Base-by-base conservation (phyloP, 2,329 filamentous ascomycete genomes). In the Geoglossum cookeanum region DNA sequence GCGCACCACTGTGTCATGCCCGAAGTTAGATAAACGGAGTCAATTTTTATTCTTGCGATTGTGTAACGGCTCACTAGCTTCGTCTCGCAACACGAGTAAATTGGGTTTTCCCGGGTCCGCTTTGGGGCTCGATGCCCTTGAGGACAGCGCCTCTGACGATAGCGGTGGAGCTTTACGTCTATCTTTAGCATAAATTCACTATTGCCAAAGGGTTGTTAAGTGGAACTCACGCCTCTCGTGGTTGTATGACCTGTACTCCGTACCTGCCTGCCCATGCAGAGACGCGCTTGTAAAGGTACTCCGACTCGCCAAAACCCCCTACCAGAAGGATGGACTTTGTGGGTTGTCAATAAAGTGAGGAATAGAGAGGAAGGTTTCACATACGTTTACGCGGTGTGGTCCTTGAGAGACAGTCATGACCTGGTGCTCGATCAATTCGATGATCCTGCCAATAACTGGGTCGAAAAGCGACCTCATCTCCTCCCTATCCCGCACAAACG, bases 111-210 rank as follows among this genome's bases (percentile, higher is more conserved):
- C 42, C 17, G 9, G 56, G 32, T 7, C 45, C 45, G 33, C 32
- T 37, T 37, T 15, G 27, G 7, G 44, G 45, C 22, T 57, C 56
- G 22, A 57, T 29, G 33, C 56, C 56, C 33, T 57, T 57, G 27
- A 55, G 35, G 45, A 57, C 56, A 4, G 56, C 56, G 30, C 56
- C 56, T 9, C 56, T 47, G 7, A 57, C 56, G 13, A 57, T 54
- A 4, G 56, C 44, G 17, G 56, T 57, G 22, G 56, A 47, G 13
- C 42, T 45, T 22, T 22, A 22, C 1, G n/a, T 33, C 6, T 11
- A 13, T 3, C 11, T 8, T 33, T 32, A 51, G 48, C 22, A 15
- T 22, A 13, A 32, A 29, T 27, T 30, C 11, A 1, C 3, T 30
- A 4, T 4, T n/a, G 22, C 2, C 22, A 22, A 13, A 32, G 8